Base-by-base conservation (phyloP, 2,329 filamentous ascomycete genomes). In the Penicillium sp. region DNA sequence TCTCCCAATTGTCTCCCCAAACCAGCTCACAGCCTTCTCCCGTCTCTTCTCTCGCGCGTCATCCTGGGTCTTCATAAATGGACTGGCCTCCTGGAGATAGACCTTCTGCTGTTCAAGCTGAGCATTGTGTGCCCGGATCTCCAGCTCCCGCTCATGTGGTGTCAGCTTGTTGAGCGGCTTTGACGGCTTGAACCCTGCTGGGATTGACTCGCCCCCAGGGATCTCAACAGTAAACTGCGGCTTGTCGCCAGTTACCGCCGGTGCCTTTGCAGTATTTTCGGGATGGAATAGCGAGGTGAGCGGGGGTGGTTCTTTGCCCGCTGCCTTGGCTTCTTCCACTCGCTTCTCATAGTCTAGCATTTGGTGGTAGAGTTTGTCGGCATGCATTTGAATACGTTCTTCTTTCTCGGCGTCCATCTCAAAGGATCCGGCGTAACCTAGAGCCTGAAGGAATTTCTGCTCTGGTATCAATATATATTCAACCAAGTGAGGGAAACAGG, bases 301-400 rank as follows among this genome's bases (percentile, higher is more conserved):
- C 18, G 67, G 64, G 13, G 71, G 70, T 27, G 69, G 62, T 31
- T 71, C 67, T 26, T 51, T 36, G 16, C 68, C 67, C 26, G 67
- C 57, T 56, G 70, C 56, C 58, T 64, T 49, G 58, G 78, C 65
- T 65, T 81, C 76, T 49, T 85, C 80, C n/a, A 86, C 80, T 48
- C 77, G 78, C 14, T 73, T 74, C 67, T 98, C 91, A 62, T 94
- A 88, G 46, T 80, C 77, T 25, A 94, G 67, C 83, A 97, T 88
- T 54, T 85, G 81, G 58, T 91, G 86, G 67, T 89, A 98, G 27
- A 98, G 75, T 48, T 80, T 80, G 70, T 98, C 93, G 43, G 91
- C 91, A 64, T 96, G 90, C 83, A 97, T 87, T 68, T 97, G 93
- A 47, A 98, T 88, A 53, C 84, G 80, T 63, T 96, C 90, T 56